These are phyloP conservation scores for Mycena maculata DNA, from an alignment of 768 basidiomycete species.

Conservation along the genomic window DNA sequence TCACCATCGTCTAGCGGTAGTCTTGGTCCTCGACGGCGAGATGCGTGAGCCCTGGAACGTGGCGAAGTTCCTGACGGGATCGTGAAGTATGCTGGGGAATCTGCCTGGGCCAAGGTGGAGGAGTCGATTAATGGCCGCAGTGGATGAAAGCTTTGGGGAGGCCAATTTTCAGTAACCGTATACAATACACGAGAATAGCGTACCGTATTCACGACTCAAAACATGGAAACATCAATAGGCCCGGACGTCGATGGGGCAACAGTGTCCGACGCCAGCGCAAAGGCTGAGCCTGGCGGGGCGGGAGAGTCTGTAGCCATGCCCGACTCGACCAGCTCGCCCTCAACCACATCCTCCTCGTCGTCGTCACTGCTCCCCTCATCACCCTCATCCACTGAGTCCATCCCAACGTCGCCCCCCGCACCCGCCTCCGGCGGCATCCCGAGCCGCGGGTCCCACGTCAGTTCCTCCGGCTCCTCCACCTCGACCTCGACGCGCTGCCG, in stretches of 20 bases:
- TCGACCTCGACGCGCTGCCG: conserved; percentile 83
- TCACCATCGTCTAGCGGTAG: too few relatives aligned
- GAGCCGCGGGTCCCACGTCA: conserved; percentile 74
- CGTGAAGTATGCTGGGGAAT: too few relatives aligned
- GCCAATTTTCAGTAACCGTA: too few relatives aligned
- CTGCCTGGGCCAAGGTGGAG: too few relatives aligned
- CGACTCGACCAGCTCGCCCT: conserved; percentile 36
- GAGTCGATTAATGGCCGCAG: too few relatives aligned
- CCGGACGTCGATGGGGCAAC: conserved; percentile 1
- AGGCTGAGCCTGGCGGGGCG: conserved; percentile 2
- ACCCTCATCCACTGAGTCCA: conserved; percentile 40
- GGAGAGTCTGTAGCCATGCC: conserved; percentile 26
- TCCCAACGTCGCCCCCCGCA: conserved; percentile 39
- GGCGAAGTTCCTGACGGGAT: too few relatives aligned
- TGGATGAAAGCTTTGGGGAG: too few relatives aligned
- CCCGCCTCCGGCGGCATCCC: conserved; percentile 37
- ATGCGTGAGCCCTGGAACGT: too few relatives aligned
- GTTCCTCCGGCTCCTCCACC: conserved; percentile 82
- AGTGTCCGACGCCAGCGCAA: conserved; percentile 4
- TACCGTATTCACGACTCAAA: too few relatives aligned
- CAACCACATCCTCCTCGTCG: conserved; percentile 49
- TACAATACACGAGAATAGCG: too few relatives aligned
- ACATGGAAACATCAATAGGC: conserved; percentile 23
- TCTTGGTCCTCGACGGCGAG: too few relatives aligned
- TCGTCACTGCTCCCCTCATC: conserved; percentile 53